Evolutionary conservation across 2,329 filamentous ascomycete species (phyloP).

Genomic region (Fusarium sp.): DNA sequence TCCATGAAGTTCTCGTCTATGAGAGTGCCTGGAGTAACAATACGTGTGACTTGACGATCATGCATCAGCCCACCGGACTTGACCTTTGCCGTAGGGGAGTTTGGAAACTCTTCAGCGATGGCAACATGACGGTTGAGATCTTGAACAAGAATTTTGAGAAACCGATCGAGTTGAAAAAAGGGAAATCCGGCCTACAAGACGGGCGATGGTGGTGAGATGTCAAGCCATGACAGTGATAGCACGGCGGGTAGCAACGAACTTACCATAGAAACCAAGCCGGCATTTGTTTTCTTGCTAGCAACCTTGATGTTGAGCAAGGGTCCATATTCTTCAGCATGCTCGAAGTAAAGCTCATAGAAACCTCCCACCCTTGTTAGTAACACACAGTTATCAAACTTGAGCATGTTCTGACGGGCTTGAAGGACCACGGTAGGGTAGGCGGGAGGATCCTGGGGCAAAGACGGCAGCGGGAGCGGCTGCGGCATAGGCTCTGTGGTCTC

Average conservation of each 20-base stretch:
- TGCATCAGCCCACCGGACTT: conserved; percentile 85
- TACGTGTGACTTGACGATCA: conserved; percentile 83
- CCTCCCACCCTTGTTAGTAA: conserved; percentile 91
- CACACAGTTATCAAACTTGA: conserved; percentile 89
- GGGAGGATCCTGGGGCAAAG: conserved; percentile 58
- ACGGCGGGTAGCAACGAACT: conserved; percentile 33
- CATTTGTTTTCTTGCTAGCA: conserved; percentile 80
- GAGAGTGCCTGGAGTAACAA: conserved; percentile 93
- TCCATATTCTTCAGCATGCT: conserved; percentile 90
- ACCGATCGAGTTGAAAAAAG: conserved; percentile 90
- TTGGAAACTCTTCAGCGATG: conserved; percentile 91
- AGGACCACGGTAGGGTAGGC: conserved; percentile 88
- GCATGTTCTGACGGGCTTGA: conserved; percentile 90
- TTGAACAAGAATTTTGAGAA: conserved; percentile 91
- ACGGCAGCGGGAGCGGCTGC: conserved; percentile 43
- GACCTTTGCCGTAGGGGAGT: conserved; percentile 74
- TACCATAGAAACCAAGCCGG: conserved; percentile 87
- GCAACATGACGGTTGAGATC: conserved; percentile 92
- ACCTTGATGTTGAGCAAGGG: conserved; percentile 90
- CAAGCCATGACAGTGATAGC: conserved; percentile 8
- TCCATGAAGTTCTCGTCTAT: conserved; percentile 99
- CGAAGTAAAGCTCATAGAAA: conserved; percentile 98
- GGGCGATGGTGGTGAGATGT: conserved; percentile 33
- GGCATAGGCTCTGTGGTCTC: conserved; percentile 21
- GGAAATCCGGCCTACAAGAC: conserved; percentile 83